Percentiles rank a stretch among this genome's conserved stretches.
Conservation (phyloP, 2,329 filamentous ascomycete species). For the Fusarium irregulare region DNA sequence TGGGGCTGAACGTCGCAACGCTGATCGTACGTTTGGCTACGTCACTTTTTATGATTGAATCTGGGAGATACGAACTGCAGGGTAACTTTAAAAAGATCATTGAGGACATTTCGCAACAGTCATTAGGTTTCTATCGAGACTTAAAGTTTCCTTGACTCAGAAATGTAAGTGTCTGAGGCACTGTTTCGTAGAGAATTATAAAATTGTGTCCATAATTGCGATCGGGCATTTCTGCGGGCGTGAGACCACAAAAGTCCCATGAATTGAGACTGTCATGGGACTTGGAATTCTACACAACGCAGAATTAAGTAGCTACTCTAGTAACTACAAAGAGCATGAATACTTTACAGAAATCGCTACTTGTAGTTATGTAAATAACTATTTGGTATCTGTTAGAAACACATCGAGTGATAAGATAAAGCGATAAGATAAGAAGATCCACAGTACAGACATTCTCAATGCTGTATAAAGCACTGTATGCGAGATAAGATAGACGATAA, state of each 20-base stretch:
- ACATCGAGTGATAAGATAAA: background rate
- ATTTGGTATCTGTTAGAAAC: background rate
- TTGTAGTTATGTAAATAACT: background rate
- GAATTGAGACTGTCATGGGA: too few relatives aligned
- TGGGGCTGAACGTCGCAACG: background rate
- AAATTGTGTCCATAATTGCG: too few relatives aligned
- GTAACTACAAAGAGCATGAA: too few relatives aligned
- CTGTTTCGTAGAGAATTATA: background rate
- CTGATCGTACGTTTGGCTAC: background rate
- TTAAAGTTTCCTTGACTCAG: background rate
- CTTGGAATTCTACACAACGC: too few relatives aligned
- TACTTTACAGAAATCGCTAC: background rate
- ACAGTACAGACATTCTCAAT: fast-evolving
- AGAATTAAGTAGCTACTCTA: too few relatives aligned
- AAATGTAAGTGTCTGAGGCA: background rate
- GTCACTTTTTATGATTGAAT: background rate
- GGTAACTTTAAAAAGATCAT: background rate
- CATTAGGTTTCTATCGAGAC: background rate
- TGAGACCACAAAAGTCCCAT: too few relatives aligned
- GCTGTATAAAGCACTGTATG: fast-evolving
- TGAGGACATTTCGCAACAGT: background rate
- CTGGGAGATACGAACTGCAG: background rate
- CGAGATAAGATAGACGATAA: background rate
- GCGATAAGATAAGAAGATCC: fast-evolving
- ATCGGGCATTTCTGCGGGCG: too few relatives aligned